Evolutionary conservation across 164 flowering plant species (phyloP), one percentile per base, ranked within the genome.

Genomic region (Amborella trichopoda): DNA sequence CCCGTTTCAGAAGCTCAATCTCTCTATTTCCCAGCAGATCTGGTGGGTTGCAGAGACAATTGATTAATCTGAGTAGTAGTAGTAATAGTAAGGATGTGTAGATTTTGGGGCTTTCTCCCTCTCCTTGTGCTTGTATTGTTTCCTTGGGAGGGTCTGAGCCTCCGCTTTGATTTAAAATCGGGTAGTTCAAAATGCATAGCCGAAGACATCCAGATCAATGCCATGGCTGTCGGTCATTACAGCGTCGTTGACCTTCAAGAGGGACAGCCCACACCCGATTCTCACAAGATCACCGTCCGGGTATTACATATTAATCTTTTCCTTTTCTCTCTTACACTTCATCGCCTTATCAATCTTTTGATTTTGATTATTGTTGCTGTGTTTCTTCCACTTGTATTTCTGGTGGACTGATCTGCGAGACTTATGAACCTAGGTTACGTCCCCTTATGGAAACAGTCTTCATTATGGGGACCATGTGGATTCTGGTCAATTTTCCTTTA

Each of bases 151-250:
- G n/a, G n/a, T n/a, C n/a, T n/a, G n/a, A n/a, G n/a, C n/a, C 63
- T 80, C 53, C 74, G 76, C 14, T 80, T 86, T 46, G 93, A 86
- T 23, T 53, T 86, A 18, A 40, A 41, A 58, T 74, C 88, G 1
- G 83, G 89, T 1, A 43, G 56, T 42, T 67, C 76, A 22, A 86
- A 82, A 30, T 86, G 96, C 70, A 73, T 83, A 23, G 40, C 82
- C 4, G 96, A 85, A 50, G 89, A 85, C 17, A 74, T 85, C 61
- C 76, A 74, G 62, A 37, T 24, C 58, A 74, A 71, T 21, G 40
- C 88, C 24, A 68, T 80, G 81, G 53, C 86, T 0, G 82, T 82
- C 10, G 95, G 82, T 6, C 73, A 73, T 46, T 81, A 80, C 71
- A 45, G 22, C 54, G 63, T 78, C 4, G 48, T 80, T 26, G 68